phyloP scores from a whole-genome alignment of 208 protist species.

The Polymyxa betae region DNA sequence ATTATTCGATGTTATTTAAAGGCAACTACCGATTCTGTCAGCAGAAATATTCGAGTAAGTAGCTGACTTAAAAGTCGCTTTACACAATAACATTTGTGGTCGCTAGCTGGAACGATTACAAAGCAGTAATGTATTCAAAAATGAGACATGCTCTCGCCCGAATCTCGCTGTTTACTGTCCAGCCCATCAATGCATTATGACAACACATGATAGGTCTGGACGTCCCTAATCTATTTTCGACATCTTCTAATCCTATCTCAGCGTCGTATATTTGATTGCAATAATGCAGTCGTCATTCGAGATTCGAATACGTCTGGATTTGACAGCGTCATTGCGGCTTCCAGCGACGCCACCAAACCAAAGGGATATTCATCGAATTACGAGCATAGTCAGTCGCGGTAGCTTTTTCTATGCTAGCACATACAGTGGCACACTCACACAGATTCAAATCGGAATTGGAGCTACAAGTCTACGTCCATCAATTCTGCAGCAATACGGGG shows the following conservation, averaged over 20 bases:
- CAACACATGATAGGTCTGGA: not conserved
- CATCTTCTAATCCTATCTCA: too few relatives aligned
- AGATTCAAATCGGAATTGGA: not conserved
- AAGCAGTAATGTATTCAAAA: not conserved
- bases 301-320: not conserved
- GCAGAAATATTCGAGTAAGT: too few relatives aligned
- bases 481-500: constrained; percentile 8
- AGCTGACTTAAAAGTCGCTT: too few relatives aligned
- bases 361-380: not conserved
- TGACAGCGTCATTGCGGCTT: not conserved
- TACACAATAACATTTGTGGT: too few relatives aligned
- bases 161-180: not conserved
- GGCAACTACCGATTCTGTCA: too few relatives aligned
- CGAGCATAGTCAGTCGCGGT: not conserved
- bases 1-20: too few relatives aligned
- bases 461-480: not conserved
- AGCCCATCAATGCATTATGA: not conserved
- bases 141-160: not conserved
- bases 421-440: not conserved
- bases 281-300: not conserved
- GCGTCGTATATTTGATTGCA: not conserved
- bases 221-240: too few relatives aligned
- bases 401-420: not conserved
- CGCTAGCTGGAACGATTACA: not conserved
- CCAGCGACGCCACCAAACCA: not conserved